A percentile compares a stretch with the other conserved stretches of the same genome.
Conservation (phyloP, 441 rosid genomes). For the Metrosideros polymorpha region DNA sequence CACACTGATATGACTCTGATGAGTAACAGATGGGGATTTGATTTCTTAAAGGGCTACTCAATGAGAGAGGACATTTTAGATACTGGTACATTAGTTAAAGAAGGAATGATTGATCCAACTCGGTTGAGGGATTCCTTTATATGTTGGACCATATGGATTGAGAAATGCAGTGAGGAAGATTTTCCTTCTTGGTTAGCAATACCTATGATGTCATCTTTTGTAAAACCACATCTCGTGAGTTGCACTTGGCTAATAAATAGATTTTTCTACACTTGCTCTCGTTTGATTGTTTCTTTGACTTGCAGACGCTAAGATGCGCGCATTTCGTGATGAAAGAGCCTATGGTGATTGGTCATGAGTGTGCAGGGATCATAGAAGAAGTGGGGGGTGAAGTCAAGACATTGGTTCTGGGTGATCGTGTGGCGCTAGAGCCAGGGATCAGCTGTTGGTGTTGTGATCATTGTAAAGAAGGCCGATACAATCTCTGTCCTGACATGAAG, state of each 20-base stretch:
- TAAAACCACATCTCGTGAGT: neutral
- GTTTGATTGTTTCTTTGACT: neutral
- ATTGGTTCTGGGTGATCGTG: constrained; percentile 59
- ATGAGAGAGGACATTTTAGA: neutral
- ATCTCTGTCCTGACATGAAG: constrained; percentile 88
- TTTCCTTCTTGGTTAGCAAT: neutral
- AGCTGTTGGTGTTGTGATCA: constrained; percentile 67
- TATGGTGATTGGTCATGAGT: constrained; percentile 92
- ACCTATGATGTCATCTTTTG: neutral
- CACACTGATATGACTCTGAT: neutral
- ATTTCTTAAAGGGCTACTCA: neutral
- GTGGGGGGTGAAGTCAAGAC: constrained; percentile 62
- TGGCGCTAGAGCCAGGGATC: constrained; percentile 85
- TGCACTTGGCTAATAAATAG: neutral
- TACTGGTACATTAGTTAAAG: neutral
- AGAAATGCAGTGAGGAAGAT: neutral
- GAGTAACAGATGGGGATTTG: neutral
- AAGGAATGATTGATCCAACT: neutral
- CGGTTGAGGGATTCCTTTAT: neutral
- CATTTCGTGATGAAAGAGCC: constrained; percentile 81
- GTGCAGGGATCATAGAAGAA: constrained; percentile 80
- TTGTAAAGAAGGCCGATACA: constrained; percentile 79
- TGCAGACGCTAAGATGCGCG: constrained; percentile 55
- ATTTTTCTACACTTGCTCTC: neutral
- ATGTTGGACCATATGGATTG: neutral